Conservation (phyloP, 768 basidiomycete genomes). For the Mycena belliarum region DNA sequence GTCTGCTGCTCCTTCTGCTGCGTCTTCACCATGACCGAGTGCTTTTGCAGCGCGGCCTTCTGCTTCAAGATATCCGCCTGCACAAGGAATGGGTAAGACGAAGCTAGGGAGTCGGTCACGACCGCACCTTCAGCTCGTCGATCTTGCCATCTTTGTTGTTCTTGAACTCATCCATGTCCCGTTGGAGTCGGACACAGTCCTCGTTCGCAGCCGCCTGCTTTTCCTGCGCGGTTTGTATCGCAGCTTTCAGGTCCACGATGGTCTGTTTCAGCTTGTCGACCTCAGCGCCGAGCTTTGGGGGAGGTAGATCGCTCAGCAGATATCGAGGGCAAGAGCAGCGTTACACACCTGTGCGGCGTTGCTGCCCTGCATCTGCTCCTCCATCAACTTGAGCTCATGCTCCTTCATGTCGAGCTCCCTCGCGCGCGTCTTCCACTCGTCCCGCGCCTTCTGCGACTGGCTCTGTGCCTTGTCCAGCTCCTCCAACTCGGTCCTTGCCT, state of each 20-base stretch:
- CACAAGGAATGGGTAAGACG: background rate
- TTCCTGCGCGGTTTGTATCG: slow-evolving; percentile 65
- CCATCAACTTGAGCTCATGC: slow-evolving; percentile 80
- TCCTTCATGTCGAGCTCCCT: slow-evolving; percentile 85
- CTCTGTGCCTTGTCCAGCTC: slow-evolving; percentile 58
- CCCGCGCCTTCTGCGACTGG: slow-evolving; percentile 50
- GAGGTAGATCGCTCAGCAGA: background rate
- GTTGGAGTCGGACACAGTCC: slow-evolving; percentile 86
- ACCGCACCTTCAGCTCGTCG: slow-evolving; percentile 81
- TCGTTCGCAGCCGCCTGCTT: slow-evolving; percentile 76
- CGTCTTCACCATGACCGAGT: slow-evolving; percentile 78
- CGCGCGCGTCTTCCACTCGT: slow-evolving; percentile 58
- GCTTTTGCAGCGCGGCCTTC: slow-evolving; percentile 80
- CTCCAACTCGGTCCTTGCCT: slow-evolving; percentile 48
- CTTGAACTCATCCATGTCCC: slow-evolving; percentile 98
- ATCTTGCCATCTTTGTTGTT: slow-evolving; percentile 98
- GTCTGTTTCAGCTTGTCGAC: slow-evolving; percentile 70
- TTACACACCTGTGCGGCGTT: slow-evolving; percentile 81
- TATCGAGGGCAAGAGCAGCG: background rate
- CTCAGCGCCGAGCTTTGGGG: slow-evolving; percentile 70
- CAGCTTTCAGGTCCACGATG: slow-evolving; percentile 57
- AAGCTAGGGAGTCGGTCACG: background rate
- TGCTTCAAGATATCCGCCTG: slow-evolving; percentile 80
- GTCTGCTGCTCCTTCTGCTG: slow-evolving; percentile 91
- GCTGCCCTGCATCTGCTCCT: slow-evolving; percentile 85